Evolutionary conservation across 352 stramenopile genomes (phyloP).

Genomic region (Nothophytophthora sp.): DNA sequence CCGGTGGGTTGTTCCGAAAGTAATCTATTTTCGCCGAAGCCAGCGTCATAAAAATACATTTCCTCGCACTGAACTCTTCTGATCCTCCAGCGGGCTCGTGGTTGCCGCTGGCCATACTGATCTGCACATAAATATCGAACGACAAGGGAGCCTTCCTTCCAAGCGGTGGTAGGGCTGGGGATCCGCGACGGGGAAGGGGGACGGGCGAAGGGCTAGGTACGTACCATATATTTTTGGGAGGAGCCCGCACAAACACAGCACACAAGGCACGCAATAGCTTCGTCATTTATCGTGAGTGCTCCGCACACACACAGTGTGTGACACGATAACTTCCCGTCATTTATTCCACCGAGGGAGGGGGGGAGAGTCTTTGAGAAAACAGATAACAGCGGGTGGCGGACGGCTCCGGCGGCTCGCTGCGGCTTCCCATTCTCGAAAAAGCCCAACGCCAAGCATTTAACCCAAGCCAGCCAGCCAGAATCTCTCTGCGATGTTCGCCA

Average conservation of each 20-base stretch:
- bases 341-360: too few species aligned
- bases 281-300: neutral
- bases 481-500: constrained; percentile 30
- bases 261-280: constrained; percentile 21
- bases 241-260: constrained; percentile 9
- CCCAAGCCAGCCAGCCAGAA: neutral
- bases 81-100: too few species aligned
- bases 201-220: neutral
- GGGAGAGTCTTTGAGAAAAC: too few species aligned
- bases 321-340: neutral
- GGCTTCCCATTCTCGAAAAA: constrained; percentile 44
- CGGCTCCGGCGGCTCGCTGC: neutral
- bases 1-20: too few species aligned
- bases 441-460: constrained; percentile 13
- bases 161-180: neutral
- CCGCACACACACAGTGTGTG: too few species aligned
- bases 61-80: too few species aligned
- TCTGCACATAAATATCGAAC: neutral
- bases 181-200: neutral
- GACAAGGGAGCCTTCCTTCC: neutral
- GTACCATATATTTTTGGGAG: constrained; percentile 2
- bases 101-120: neutral
- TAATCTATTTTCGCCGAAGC: too few species aligned
- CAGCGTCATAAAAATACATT: too few species aligned
- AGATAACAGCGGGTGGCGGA: too few species aligned